Evolutionary conservation across 1,284 basidiomycete species (phyloP).

Genomic region (Moniliophthora roreri): DNA sequence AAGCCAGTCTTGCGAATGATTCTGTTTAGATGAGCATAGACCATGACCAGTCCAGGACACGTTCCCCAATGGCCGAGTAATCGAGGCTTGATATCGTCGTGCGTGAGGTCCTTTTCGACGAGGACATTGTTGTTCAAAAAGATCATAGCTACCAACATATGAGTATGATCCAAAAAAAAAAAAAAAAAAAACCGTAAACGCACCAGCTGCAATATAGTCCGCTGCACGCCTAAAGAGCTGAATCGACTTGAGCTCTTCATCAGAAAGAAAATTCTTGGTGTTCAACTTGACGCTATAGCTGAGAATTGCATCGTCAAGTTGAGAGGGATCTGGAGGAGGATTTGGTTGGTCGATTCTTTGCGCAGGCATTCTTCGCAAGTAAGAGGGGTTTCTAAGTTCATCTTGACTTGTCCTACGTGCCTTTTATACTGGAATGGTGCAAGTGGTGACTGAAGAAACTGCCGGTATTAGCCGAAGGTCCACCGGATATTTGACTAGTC

Average conservation of each 20-base stretch:
- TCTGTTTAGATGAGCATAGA: slow-evolving; percentile 80
- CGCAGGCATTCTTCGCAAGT: slow-evolving; percentile 47
- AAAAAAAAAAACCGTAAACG: slow-evolving; percentile 14
- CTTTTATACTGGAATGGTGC: neutral
- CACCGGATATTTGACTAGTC: too few species aligned
- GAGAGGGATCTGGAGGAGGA: slow-evolving; percentile 62
- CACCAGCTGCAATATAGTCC: slow-evolving; percentile 66
- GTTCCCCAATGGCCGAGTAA: slow-evolving; percentile 81
- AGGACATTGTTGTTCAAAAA: slow-evolving; percentile 79
- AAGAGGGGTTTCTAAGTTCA: neutral
- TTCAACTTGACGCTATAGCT: slow-evolving; percentile 43
- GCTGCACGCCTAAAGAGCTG: slow-evolving; percentile 58
- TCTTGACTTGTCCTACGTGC: neutral
- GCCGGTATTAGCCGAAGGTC: too few species aligned
- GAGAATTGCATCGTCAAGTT: slow-evolving; percentile 51
- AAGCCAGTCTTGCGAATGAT: slow-evolving; percentile 64
- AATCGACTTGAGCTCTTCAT: slow-evolving; percentile 50
- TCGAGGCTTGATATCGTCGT: slow-evolving; percentile 75
- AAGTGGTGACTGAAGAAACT: too few species aligned
- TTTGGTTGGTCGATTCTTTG: slow-evolving; percentile 56
- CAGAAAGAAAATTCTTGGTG: slow-evolving; percentile 41
- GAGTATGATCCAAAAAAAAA: neutral
- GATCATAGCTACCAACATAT: slow-evolving; percentile 60
- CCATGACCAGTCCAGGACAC: slow-evolving; percentile 74
- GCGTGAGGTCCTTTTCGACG: slow-evolving; percentile 55